These are phyloP conservation scores for Gypsophila paniculata DNA, from an alignment of 179 eudicot species.

Conservation along the genomic window DNA sequence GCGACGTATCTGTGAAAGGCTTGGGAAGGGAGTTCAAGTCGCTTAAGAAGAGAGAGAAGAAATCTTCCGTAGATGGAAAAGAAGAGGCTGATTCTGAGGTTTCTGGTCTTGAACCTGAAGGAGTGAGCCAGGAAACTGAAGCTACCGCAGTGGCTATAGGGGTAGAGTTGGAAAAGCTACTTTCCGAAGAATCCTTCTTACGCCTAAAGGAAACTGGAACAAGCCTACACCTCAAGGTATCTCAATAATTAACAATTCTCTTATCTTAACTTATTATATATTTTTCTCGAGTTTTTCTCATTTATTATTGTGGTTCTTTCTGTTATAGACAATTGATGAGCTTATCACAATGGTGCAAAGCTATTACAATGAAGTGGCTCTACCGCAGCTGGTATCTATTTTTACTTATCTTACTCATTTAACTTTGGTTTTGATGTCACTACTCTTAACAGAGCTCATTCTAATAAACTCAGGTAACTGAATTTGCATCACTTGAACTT, in stretches of 20 bases:
- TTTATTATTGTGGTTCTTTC: conserved; percentile 14
- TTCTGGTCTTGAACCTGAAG: conserved; percentile 28
- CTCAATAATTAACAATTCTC: background rate
- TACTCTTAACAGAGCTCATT: conserved; percentile 12
- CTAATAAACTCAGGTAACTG: conserved; percentile 58
- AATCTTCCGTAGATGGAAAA: conserved; percentile 35
- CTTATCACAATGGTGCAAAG: conserved; percentile 62
- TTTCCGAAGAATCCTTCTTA: conserved; percentile 73
- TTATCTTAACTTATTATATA: background rate
- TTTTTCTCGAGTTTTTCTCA: background rate
- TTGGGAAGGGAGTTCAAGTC: conserved; percentile 81
- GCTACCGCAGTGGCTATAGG: conserved; percentile 19
- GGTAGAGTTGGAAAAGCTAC: conserved; percentile 51
- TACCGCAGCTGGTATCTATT: conserved; percentile 78
- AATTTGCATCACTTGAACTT: conserved; percentile 96
- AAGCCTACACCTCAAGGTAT: conserved; percentile 87
- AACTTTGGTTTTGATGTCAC: background rate
- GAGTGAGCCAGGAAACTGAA: conserved; percentile 21
- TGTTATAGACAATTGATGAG: conserved; percentile 69
- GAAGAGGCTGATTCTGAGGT: conserved; percentile 41
- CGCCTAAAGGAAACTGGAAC: conserved; percentile 75
- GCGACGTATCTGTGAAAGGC: conserved; percentile 65
- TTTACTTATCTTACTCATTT: conserved; percentile 1
- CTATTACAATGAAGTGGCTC: conserved; percentile 83
- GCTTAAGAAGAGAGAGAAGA: conserved; percentile 76